These are phyloP conservation scores for Paecilomyces formosus DNA, from an alignment of 2,329 filamentous ascomycete genomes.

Conservation along the genomic window DNA sequence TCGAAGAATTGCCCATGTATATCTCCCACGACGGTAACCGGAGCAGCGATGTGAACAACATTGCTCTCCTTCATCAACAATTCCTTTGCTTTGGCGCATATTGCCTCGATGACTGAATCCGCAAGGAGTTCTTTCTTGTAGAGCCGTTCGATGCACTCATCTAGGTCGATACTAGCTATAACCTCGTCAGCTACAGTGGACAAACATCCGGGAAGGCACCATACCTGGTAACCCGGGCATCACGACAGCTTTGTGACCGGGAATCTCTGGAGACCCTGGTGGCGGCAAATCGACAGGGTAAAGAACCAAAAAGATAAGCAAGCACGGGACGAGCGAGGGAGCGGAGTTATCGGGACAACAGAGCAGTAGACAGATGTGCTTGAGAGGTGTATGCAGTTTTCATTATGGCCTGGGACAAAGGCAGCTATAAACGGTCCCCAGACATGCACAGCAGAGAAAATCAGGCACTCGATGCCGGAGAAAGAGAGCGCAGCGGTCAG, in stretches of 20 bases:
- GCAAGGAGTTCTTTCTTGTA: conserved; percentile 96
- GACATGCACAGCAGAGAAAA: neutral
- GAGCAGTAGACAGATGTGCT: conserved; percentile 11
- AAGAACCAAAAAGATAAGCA: neutral
- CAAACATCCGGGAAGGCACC: conserved; percentile 8
- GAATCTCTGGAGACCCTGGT: neutral
- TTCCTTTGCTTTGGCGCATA: conserved; percentile 99
- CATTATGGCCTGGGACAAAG: conserved; percentile 18
- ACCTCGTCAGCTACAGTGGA: conserved; percentile 1
- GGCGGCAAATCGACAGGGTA: neutral
- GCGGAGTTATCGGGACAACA: conserved; percentile 4
- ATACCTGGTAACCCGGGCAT: conserved; percentile 41
- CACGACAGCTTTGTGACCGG: conserved; percentile 9
- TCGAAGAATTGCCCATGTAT: conserved; percentile 99
- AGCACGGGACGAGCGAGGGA: conserved; percentile 1
- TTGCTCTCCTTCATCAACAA: conserved; percentile 99
- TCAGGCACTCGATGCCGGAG: neutral
- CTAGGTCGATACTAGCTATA: conserved; percentile 87
- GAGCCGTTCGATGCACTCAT: conserved; percentile 94
- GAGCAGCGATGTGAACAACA: conserved; percentile 91
- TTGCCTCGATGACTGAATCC: conserved; percentile 96
- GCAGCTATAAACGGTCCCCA: neutral
- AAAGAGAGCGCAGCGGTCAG: neutral
- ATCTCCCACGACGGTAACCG: conserved; percentile 94
- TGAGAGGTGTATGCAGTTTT: conserved; percentile 17